Evolutionary conservation across 805 yeast species (phyloP).

Genomic region (Wickerhamomyces xylosicus): DNA sequence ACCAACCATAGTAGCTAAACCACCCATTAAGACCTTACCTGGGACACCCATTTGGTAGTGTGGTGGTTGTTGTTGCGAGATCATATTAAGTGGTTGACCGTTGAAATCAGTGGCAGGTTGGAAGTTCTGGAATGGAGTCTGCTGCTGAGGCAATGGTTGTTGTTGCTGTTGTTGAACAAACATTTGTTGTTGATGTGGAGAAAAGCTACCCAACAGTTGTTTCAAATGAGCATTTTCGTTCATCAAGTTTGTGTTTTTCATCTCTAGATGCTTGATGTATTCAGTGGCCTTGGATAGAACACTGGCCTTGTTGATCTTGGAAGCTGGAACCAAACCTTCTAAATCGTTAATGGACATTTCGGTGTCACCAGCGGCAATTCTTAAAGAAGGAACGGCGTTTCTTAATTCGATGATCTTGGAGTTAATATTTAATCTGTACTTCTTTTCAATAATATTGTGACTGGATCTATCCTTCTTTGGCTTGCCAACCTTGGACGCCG

Average conservation of each 20-base stretch:
- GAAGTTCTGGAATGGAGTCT: slow-evolving; percentile 4
- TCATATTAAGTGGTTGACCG: slow-evolving; percentile 17
- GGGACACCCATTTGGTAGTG: slow-evolving; percentile 18
- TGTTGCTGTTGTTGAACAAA: slow-evolving; percentile 10
- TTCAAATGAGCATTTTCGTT: slow-evolving; percentile 43
- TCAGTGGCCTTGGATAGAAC: slow-evolving; percentile 72
- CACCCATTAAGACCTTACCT: slow-evolving; percentile 34
- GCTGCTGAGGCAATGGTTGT: slow-evolving; percentile 6
- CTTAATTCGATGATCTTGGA: slow-evolving; percentile 57
- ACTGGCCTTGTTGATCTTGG: slow-evolving; percentile 68
- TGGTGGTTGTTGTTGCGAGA: slow-evolving; percentile 12
- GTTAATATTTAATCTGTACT: slow-evolving; percentile 70
- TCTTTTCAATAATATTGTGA: slow-evolving; percentile 75
- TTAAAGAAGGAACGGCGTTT: slow-evolving; percentile 69
- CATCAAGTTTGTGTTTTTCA: slow-evolving; percentile 25
- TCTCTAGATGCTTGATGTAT: slow-evolving; percentile 64
- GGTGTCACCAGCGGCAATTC: slow-evolving; percentile 47
- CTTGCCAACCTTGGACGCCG: slow-evolving; percentile 23
- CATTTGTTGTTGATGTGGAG: slow-evolving; percentile 6
- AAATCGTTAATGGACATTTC: slow-evolving; percentile 36
- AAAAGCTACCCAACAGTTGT: slow-evolving; percentile 5
- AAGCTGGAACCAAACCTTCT: slow-evolving; percentile 70
- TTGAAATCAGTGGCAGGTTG: slow-evolving; percentile 17
- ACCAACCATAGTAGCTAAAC: slow-evolving; percentile 38
- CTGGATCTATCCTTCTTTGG: slow-evolving; percentile 46